Percentiles rank a stretch among this genome's conserved stretches.
Conservation (phyloP, 2,329 filamentous ascomycete species). For the Thyridium curvatum region DNA sequence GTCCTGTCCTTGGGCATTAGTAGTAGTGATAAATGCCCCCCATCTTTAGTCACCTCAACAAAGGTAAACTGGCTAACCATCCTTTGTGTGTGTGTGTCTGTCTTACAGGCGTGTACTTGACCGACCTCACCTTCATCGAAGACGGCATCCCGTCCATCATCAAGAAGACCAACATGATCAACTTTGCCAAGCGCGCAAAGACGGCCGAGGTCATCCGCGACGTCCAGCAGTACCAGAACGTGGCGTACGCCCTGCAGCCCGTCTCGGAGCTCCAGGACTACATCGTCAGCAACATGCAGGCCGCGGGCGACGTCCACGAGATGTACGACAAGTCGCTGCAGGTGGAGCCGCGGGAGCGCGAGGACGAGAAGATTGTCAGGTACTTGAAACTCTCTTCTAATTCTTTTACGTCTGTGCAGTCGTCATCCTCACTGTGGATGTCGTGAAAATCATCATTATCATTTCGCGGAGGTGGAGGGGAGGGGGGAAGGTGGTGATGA, state of each 20-base stretch:
- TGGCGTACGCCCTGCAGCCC: slow-evolving; percentile 85
- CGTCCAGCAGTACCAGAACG: slow-evolving; percentile 97
- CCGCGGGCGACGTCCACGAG: slow-evolving; percentile 92
- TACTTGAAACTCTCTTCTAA: slow-evolving; percentile 29
- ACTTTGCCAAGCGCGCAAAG: slow-evolving; percentile 97
- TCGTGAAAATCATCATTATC: too few species aligned
- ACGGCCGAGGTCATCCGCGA: slow-evolving; percentile 97
- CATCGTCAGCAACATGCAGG: slow-evolving; percentile 93
- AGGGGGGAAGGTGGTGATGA: too few species aligned
- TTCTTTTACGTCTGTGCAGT: slow-evolving; percentile 8
- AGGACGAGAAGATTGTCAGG: slow-evolving; percentile 99
- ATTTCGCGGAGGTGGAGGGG: too few species aligned
- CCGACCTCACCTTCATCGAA: slow-evolving; percentile 96
- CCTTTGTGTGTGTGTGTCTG: slow-evolving; percentile 6
- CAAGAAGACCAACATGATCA: slow-evolving; percentile 95
- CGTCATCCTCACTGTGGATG: too few species aligned
- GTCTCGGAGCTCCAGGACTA: slow-evolving; percentile 94
- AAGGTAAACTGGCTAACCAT: too few species aligned
- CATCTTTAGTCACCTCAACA: too few species aligned
- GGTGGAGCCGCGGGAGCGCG: slow-evolving; percentile 89
- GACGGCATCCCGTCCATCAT: slow-evolving; percentile 92
- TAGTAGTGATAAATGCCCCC: too few species aligned
- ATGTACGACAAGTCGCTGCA: slow-evolving; percentile 98
- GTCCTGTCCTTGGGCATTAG: too few species aligned
- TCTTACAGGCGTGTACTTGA: slow-evolving; percentile 78